Conservation (phyloP, 2,329 filamentous ascomycete genomes). For the Microcyclospora tardicrescens region DNA sequence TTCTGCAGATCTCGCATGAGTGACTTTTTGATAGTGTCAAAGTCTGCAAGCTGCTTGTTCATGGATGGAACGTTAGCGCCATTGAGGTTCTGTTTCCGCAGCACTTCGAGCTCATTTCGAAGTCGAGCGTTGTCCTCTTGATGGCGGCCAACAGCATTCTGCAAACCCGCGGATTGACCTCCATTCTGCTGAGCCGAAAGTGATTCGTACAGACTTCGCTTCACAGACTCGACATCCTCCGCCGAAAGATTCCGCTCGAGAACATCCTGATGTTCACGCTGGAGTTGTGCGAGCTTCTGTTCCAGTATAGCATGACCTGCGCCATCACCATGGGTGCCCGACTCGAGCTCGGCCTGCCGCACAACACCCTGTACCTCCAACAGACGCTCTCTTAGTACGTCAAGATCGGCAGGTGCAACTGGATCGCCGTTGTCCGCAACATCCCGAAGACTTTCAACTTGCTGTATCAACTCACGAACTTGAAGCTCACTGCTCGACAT, state of each 20-base stretch:
- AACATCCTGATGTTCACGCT: conserved; percentile 73
- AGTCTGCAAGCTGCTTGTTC: conserved; percentile 95
- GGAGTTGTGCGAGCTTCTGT: conserved; percentile 56
- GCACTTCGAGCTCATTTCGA: conserved; percentile 65
- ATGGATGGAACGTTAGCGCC: conserved; percentile 57
- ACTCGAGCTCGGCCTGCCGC: conserved; percentile 77
- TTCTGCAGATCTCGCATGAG: conserved; percentile 98
- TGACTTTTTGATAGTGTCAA: conserved; percentile 99
- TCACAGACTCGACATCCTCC: conserved; percentile 71
- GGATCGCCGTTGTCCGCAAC: conserved; percentile 64
- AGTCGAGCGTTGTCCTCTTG: conserved; percentile 71
- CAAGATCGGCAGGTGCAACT: conserved; percentile 69
- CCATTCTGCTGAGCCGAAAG: conserved; percentile 49
- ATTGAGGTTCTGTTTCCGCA: conserved; percentile 54
- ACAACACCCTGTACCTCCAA: conserved; percentile 86
- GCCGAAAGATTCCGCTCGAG: conserved; percentile 67
- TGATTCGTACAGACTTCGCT: conserved; percentile 61
- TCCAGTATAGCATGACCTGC: conserved; percentile 55
- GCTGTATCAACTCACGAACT: conserved; percentile 71
- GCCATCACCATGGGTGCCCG: conserved; percentile 56
- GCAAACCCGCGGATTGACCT: conserved; percentile 45
- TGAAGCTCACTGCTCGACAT: conserved; percentile 87
- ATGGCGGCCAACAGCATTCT: conserved; percentile 63
- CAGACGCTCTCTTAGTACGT: conserved; percentile 62
- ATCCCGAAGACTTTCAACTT: conserved; percentile 66